Evolutionary conservation across 768 basidiomycete species (phyloP).

Genomic region (Boletus fagicola): DNA sequence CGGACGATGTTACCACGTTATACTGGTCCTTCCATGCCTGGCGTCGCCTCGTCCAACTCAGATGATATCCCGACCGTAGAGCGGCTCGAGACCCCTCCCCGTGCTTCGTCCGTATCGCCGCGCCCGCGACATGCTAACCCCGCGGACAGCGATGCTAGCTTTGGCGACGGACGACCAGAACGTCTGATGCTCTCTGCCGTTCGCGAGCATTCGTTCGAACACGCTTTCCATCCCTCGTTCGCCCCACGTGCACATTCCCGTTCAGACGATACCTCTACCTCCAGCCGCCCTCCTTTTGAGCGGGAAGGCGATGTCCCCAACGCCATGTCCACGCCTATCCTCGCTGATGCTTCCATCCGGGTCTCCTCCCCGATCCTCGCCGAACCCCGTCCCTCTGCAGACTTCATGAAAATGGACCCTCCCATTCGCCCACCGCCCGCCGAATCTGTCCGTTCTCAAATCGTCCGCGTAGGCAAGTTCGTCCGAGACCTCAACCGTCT

Average conservation of each 20-base stretch:
- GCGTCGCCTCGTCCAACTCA: constrained; percentile 23
- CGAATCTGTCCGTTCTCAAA: constrained; percentile 35
- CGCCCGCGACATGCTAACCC: constrained; percentile 13
- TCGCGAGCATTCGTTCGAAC: constrained; percentile 24
- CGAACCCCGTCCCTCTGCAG: constrained; percentile 42
- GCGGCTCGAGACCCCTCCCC: constrained; percentile 25
- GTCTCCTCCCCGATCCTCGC: constrained; percentile 39
- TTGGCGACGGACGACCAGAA: constrained; percentile 25
- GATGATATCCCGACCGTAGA: constrained; percentile 32
- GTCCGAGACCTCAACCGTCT: constrained; percentile 39
- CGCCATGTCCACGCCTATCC: constrained; percentile 32
- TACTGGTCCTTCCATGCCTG: constrained; percentile 19
- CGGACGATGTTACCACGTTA: constrained; percentile 21
- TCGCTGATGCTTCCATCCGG: constrained; percentile 24
- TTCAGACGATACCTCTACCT: constrained; percentile 21
- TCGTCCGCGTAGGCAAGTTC: constrained; percentile 38
- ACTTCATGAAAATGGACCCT: constrained; percentile 50
- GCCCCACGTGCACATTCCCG: constrained; percentile 18
- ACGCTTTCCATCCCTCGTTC: constrained; percentile 11
- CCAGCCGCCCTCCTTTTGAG: constrained; percentile 27
- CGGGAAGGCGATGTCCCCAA: constrained; percentile 22
- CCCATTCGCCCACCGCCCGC: constrained; percentile 40
- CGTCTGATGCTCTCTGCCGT: constrained; percentile 27
- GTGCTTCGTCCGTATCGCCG: constrained; percentile 28
- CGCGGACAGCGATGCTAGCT: constrained; percentile 21